Conservation (phyloP, 495 filamentous ascomycete genomes). For the Tuber indicum region DNA sequence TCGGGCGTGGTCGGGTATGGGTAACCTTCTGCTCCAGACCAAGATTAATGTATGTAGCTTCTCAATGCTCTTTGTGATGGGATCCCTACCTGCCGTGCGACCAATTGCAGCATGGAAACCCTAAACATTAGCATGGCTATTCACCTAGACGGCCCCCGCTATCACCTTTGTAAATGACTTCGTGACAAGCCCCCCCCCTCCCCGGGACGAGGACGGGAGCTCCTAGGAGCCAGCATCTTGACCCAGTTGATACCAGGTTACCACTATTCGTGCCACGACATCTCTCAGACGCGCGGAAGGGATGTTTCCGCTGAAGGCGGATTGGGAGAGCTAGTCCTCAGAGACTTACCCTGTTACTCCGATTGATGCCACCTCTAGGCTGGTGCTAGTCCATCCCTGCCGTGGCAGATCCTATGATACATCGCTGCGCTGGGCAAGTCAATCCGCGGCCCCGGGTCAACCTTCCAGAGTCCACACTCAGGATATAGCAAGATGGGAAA, state of each 20-base stretch:
- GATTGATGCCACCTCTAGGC: conserved; percentile 55
- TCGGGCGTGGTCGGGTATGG: conserved; percentile 55
- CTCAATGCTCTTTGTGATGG: conserved; percentile 77
- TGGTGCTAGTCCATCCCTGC: conserved; percentile 74
- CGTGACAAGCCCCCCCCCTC: conserved; percentile 42
- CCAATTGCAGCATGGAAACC: conserved; percentile 65
- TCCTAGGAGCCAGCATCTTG: conserved; percentile 62
- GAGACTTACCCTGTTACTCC: conserved; percentile 54
- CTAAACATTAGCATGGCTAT: conserved; percentile 72
- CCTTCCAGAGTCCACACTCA: neutral
- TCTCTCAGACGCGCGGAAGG: conserved; percentile 68
- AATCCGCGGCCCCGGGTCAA: conserved; percentile 56
- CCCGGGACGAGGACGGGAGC: conserved; percentile 53
- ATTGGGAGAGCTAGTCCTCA: conserved; percentile 62
- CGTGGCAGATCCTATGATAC: conserved; percentile 55
- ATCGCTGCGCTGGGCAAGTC: conserved; percentile 69
- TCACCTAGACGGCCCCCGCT: conserved; percentile 33
- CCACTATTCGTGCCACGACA: conserved; percentile 60
- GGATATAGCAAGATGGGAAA: neutral
- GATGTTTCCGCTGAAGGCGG: conserved; percentile 62
- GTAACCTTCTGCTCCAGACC: conserved; percentile 52
- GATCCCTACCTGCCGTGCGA: conserved; percentile 65
- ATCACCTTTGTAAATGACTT: conserved; percentile 49
- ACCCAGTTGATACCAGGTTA: conserved; percentile 69
- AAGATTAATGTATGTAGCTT: conserved; percentile 23